These are phyloP conservation scores for Pseudonectria foliicola DNA, from an alignment of 2,329 filamentous ascomycete species.

Conservation along the genomic window DNA sequence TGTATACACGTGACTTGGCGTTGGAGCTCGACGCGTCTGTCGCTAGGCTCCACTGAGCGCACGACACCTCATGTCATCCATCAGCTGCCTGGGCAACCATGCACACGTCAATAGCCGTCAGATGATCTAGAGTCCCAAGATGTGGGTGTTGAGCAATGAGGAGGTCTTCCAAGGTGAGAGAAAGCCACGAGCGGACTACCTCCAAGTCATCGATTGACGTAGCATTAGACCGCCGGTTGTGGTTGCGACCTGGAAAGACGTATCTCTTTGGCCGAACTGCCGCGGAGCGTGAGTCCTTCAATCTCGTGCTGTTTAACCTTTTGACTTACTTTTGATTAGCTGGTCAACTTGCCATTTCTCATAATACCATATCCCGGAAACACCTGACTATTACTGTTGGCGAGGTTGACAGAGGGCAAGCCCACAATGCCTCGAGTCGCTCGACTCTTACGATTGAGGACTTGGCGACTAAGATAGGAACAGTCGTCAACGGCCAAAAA, in stretches of 20 bases:
- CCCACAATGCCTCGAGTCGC: conserved; percentile 55
- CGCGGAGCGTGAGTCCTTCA: conserved; percentile 47
- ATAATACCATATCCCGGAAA: conserved; percentile 81
- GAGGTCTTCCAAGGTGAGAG: conserved; percentile 42
- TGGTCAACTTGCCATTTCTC: conserved; percentile 61
- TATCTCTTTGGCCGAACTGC: conserved; percentile 80
- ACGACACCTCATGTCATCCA: conserved; percentile 22
- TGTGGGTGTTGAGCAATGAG: conserved; percentile 61
- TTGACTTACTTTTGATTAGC: conserved; percentile 33
- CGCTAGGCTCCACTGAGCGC: conserved; percentile 13
- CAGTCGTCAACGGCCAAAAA: conserved; percentile 64
- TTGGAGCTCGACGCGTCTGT: conserved; percentile 12
- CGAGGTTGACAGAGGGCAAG: conserved; percentile 57
- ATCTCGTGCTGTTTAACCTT: too few relatives aligned
- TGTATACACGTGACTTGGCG: conserved; percentile 20
- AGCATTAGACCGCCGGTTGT: conserved; percentile 48
- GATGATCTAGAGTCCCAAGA: conserved; percentile 24
- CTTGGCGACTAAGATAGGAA: conserved; percentile 77
- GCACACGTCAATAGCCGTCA: conserved; percentile 11
- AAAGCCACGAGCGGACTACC: too few relatives aligned
- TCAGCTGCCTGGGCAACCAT: conserved; percentile 3
- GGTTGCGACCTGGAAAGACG: conserved; percentile 78
- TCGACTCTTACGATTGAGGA: conserved; percentile 71
- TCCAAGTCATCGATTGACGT: conserved; percentile 3
- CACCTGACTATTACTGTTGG: conserved; percentile 75